phyloP scores from a whole-genome alignment of 2,329 filamentous ascomycete species.

The Thielaviopsis cerberus region DNA sequence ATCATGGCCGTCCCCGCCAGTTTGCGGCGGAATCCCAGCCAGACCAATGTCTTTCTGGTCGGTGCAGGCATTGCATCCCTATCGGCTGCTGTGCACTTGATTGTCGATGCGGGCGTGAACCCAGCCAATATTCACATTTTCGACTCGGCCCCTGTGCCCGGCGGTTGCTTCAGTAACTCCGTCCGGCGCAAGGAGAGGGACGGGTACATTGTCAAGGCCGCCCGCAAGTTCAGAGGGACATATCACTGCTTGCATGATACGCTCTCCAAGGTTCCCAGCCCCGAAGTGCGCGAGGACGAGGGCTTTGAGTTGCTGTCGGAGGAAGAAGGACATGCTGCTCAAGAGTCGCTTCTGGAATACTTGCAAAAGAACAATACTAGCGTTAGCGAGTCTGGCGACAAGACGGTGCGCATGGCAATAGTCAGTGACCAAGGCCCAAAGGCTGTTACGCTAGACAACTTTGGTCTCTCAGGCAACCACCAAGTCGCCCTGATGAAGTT shows the following conservation, averaged over 20 bases:
- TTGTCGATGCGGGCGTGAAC: constrained; percentile 19
- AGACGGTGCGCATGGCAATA: constrained; percentile 5
- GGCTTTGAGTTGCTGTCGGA: not conserved
- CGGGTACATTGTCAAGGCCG: constrained; percentile 21
- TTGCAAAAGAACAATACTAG: constrained; percentile 3
- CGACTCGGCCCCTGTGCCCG: constrained; percentile 17
- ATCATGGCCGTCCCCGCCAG: not conserved
- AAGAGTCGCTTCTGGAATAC: constrained; percentile 8
- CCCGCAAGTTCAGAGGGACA: constrained; percentile 19
- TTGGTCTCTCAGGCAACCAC: constrained; percentile 9
- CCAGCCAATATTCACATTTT: constrained; percentile 19
- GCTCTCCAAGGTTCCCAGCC: constrained; percentile 9
- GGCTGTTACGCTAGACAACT: constrained; percentile 3
- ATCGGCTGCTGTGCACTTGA: constrained; percentile 20
- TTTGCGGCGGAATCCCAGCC: not conserved
- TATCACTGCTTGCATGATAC: constrained; percentile 18
- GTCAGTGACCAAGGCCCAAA: constrained; percentile 1
- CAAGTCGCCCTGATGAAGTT: constrained; percentile 16
- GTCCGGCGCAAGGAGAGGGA: constrained; percentile 16
- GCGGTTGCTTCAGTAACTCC: constrained; percentile 17
- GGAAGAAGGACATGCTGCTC: not conserved
- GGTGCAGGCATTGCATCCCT: constrained; percentile 20
- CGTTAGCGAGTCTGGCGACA: not conserved
- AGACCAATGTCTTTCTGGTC: constrained; percentile 17
- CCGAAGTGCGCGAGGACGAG: not conserved